Evolutionary conservation across 257 asterid genomes (phyloP).

Genomic region (Jacaranda copaia): DNA sequence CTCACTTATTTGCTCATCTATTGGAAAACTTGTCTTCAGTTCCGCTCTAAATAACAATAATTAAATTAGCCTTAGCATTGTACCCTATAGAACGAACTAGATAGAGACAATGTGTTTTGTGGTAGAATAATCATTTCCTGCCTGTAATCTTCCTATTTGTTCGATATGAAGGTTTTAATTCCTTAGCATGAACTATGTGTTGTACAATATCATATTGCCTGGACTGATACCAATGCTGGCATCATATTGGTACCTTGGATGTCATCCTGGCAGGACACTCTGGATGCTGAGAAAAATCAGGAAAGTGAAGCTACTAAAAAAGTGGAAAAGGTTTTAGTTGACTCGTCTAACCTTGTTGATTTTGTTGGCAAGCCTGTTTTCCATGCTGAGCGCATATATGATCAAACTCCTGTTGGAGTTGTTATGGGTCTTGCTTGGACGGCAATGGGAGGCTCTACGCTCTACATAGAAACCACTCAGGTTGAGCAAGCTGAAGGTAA

Average conservation of each 20-base stretch:
- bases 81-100: neutral
- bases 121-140: neutral
- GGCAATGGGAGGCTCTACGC: conserved; percentile 98
- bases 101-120: neutral
- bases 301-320: conserved; percentile 43
- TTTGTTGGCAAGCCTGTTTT: conserved; percentile 97
- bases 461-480: conserved; percentile 78
- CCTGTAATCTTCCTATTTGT: neutral
- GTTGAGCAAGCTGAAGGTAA: conserved; percentile 94
- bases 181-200: conserved; percentile 1
- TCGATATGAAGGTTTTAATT: neutral
- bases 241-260: conserved; percentile 13
- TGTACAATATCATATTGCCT: neutral
- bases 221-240: neutral
- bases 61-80: conserved; percentile 18
- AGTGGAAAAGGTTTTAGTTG: conserved; percentile 70
- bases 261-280: conserved; percentile 47
- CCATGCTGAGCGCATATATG: conserved; percentile 93
- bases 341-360: conserved; percentile 74
- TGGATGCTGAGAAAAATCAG: conserved; percentile 49
- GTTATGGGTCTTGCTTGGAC: conserved; percentile 99
- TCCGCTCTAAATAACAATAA: neutral
- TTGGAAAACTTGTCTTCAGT: conserved; percentile 3
- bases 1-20: neutral
- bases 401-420: conserved; percentile 87